Evolutionary conservation across 495 filamentous ascomycete species (phyloP), one percentile per base, ranked within the genome.

Genomic region (Penicillium ochrochloron): DNA sequence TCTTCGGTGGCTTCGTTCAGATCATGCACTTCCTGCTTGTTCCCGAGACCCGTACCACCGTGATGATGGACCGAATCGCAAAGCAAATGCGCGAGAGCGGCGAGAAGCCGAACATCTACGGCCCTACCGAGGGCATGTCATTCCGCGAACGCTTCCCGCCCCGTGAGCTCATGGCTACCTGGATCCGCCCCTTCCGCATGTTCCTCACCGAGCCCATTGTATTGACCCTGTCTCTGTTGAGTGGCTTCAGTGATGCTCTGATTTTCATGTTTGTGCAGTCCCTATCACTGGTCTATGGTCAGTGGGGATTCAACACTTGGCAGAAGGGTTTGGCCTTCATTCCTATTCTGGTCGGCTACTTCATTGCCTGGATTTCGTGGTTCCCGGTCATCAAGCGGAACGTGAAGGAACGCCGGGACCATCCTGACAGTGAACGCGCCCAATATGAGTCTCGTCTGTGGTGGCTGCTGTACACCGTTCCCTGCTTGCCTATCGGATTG

Each of bases 251-350:
- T 56, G 85, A 88, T 59, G 84, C 84, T 29, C 75, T 88, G 54
- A 86, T 88, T 67, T 90, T 88, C 75, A 90, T 87, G 82, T 89
- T 89, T 76, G 78, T 90, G 44, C 84, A 89, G 65, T 86, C 83
- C 14, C 86, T 87, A 64, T 58, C 73, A 12, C 78, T 86, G 14
- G 86, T 90, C 5, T 89, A 87, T 62, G 70, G 75, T 11, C 86
- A 89, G 66, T 89, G 84, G 81, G 73, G 75, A 37, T 90, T 89
- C 70, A 75, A 73, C 63, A 74, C 77, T 31, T 72, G 84, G 56
- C 69, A 77, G 14, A 67, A 82, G 48, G 86, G 86, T 52, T 74
- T 89, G 25, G 73, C 83, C 0, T 89, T 90, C 75, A 67, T 85
- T 44, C 80, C 86, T 14, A 85, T 88, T 59, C 70, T 84, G 19